Base-by-base conservation (phyloP, 805 yeast species). In the Candida khao-thaluensis region DNA sequence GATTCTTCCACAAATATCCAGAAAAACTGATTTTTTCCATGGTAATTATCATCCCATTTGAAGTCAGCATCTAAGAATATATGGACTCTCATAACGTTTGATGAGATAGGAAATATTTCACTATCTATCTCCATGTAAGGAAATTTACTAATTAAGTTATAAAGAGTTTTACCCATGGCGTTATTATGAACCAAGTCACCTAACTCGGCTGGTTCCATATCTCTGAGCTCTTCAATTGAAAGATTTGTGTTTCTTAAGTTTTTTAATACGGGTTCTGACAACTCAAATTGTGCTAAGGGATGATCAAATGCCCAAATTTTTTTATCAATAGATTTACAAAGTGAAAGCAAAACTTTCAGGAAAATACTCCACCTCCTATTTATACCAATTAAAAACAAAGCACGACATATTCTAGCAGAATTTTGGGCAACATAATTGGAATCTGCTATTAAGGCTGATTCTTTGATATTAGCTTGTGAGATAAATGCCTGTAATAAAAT, bases 1-100 rank as follows among this genome's bases (percentile, higher is more conserved):
- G 91, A 79, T 48, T 87, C 95, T 57, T 90, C 98, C 5, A 91
- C 95, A 46, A 91, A 74, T 3, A 93, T 73, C 99, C 99, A 93
- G 53, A 89, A 93, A 49, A 82, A 74, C 57, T 89, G 95, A 1
- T 85, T 83, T 46, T 74, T 77, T 0, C 96, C 96, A 60, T 93
- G 98, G 38, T 76, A 65, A 40, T 73, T 76, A 30, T 71, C 77
- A 60, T 88, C 95, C 98, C 98, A 93, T 7, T 68, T 64, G 59
- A 93, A 95, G 50, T 85, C 89, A 0, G 96, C 81, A 23, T 72
- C 79, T 17, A 93, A 60, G 6, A 63, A 59, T 1, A 85, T 74
- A 53, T 85, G 89, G 18, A 93, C 77, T 38, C 96, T 71, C 80
- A 91, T 78, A 4, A 93, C 97, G 50, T 79, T 82, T 12, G 78